Percentiles rank a stretch among this genome's conserved stretches.
Conservation (phyloP, 2,329 filamentous ascomycete genomes). For the Fusarium anthophilum region DNA sequence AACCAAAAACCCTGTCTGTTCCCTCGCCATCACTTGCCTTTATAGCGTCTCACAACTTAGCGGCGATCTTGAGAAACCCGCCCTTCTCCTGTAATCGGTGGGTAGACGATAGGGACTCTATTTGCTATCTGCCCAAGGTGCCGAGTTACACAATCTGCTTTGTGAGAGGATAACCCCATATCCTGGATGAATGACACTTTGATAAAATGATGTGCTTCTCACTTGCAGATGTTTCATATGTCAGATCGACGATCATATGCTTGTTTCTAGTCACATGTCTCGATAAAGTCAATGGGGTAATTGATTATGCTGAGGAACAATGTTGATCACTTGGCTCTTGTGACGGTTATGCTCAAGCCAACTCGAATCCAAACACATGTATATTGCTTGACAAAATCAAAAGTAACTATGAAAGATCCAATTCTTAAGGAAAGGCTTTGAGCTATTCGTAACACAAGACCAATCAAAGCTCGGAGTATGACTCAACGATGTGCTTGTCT, state of each 20-base stretch:
- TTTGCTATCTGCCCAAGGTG: constrained; percentile 56
- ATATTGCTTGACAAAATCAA: background rate
- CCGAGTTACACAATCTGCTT: constrained; percentile 68
- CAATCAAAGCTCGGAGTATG: background rate
- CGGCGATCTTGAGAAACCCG: constrained; percentile 47
- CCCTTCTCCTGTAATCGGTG: constrained; percentile 57
- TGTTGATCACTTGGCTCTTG: background rate
- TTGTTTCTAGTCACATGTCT: background rate
- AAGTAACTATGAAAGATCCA: too few relatives aligned
- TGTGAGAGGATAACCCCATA: constrained; percentile 65
- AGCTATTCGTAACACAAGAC: background rate
- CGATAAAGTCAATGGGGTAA: background rate
- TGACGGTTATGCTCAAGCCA: background rate
- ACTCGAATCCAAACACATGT: background rate
- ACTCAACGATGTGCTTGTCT: background rate
- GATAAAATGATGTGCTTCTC: background rate
- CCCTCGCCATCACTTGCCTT: constrained; percentile 52
- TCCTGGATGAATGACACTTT: background rate
- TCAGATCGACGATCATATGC: background rate
- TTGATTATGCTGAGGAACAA: background rate
- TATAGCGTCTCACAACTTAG: constrained; percentile 52
- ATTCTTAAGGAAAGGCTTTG: background rate
- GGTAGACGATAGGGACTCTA: constrained; percentile 51
- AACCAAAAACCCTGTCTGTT: constrained; percentile 36
- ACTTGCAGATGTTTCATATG: background rate